A percentile compares a stretch with the other conserved stretches of the same genome.
Conservation (phyloP, 768 basidiomycete species). For the Collybia sordida region DNA sequence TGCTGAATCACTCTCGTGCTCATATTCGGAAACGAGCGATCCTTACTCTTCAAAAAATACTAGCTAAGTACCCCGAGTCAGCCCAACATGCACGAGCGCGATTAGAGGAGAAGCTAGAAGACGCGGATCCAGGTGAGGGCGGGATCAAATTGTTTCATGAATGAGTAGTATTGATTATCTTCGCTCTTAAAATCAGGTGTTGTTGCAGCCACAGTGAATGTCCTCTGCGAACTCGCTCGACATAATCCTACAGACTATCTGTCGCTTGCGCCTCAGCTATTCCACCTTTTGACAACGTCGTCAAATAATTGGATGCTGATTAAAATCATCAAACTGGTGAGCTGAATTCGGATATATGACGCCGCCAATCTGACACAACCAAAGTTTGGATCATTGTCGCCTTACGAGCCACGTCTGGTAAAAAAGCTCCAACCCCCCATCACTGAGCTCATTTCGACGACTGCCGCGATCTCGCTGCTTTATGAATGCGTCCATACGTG, state of each 20-base stretch:
- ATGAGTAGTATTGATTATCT: neutral
- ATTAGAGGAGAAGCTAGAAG: slow-evolving; percentile 79
- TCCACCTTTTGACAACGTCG: slow-evolving; percentile 89
- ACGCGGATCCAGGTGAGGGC: slow-evolving; percentile 64
- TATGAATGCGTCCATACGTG: slow-evolving; percentile 99
- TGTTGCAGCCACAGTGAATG: slow-evolving; percentile 91
- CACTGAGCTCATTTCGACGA: slow-evolving; percentile 93
- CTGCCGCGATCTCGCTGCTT: slow-evolving; percentile 90
- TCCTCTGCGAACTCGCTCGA: slow-evolving; percentile 89
- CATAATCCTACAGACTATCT: slow-evolving; percentile 80
- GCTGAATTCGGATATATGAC: neutral
- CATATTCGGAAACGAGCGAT: slow-evolving; percentile 91
- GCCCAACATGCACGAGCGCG: slow-evolving; percentile 62
- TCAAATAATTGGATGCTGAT: slow-evolving; percentile 99
- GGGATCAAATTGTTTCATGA: neutral
- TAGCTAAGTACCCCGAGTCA: slow-evolving; percentile 82
- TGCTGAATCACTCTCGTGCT: slow-evolving; percentile 88
- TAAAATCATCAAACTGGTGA: slow-evolving; percentile 94
- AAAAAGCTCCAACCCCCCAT: slow-evolving; percentile 94
- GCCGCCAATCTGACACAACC: slow-evolving; percentile 6
- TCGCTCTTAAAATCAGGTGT: slow-evolving; percentile 58
- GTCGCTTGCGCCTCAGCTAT: slow-evolving; percentile 86
- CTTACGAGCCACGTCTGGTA: slow-evolving; percentile 89
- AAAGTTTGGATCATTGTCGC: slow-evolving; percentile 91
- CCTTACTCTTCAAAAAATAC: slow-evolving; percentile 76